Base-by-base conservation (phyloP, 306 rosid species). In the Rosa persica region DNA sequence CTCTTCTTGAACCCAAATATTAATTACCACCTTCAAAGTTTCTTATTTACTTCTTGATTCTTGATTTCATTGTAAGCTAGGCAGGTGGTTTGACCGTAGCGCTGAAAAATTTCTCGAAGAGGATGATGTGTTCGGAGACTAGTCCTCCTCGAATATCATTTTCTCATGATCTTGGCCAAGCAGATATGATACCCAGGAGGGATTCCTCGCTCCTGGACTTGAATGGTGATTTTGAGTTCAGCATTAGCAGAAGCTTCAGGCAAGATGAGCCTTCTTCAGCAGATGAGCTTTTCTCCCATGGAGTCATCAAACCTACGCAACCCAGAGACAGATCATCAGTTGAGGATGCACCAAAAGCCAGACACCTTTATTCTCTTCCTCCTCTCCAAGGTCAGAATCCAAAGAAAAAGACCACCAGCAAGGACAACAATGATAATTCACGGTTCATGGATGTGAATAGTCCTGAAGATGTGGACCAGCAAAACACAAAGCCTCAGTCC, bases 231-330 rank as follows among this genome's bases (percentile, higher is more conserved):
- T 95, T 93, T 70, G 97, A 91, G 84, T 95, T 95, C 86, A 83
- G 72, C 85, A 78, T 85, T 57, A 83, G 73, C 64, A 80, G 84
- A 67, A 66, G 72, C 62, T 72, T 78, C 67, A 86, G 71, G 38
- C 80, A 81, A 67, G 48, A 40, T 73, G 85, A 86, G 55, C 80
- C 92, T 74, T 87, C 92, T 64, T 85, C 92, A 1, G 98, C 99
- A 22, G 99, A 93, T 85, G 98, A 95, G 77, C 94, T 95, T 66
- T 95, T 95, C 83, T 90, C 89, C 11, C 88, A 93, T 83, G 99
- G 98, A 0, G 48, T 89, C 12, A 91, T 95, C 78, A 90, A 89
- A 82, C 96, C 99, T 3, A 82, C 77, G 34, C 89, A 86, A 43
- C 85, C 80, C n/a, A 86, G 78, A 78, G 77, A 84, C 13, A 83